A percentile compares a stretch with the other conserved stretches of the same genome.
phyloP scores from a whole-genome alignment of 371 early-diverging fungal species.

The Entomophthora muscae region DNA sequence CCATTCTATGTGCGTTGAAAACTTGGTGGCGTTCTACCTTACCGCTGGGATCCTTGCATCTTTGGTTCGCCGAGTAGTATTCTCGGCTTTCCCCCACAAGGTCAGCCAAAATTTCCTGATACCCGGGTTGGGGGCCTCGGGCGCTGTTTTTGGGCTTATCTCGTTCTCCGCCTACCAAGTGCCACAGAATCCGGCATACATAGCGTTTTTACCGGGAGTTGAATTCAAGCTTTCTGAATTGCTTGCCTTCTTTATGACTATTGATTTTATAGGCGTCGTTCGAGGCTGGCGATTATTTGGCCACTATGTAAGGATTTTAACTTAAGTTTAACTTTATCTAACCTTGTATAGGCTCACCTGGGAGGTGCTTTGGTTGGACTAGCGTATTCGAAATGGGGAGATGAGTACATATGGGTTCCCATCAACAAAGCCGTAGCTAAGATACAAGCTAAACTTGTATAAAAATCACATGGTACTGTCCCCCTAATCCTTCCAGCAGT shows the following conservation, averaged over 20 bases:
- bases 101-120: constrained; percentile 24
- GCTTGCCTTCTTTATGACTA: constrained; percentile 32
- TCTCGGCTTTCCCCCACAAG: constrained; percentile 15
- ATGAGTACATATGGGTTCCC: background rate
- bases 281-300: constrained; percentile 39
- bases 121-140: constrained; percentile 59
- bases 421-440: background rate
- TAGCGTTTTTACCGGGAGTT: constrained; percentile 56
- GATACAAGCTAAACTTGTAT: background rate
- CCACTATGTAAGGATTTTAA: constrained; percentile 30
- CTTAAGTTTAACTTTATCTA: too few relatives aligned
- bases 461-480: too few relatives aligned
- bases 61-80: constrained; percentile 14
- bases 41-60: constrained; percentile 39
- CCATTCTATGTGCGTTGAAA: constrained; percentile 28
- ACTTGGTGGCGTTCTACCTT: constrained; percentile 61
- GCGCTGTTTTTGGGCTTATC: constrained; percentile 51
- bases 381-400: background rate
- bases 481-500: too few relatives aligned
- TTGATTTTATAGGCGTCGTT: constrained; percentile 39
- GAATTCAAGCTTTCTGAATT: constrained; percentile 38
- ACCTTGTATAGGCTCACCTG: too few relatives aligned
- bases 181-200: constrained; percentile 36
- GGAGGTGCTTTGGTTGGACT: background rate
- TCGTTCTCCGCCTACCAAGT: constrained; percentile 30